Conservation (phyloP, 2,329 filamentous ascomycete genomes). For the Fusarium nelsonii region DNA sequence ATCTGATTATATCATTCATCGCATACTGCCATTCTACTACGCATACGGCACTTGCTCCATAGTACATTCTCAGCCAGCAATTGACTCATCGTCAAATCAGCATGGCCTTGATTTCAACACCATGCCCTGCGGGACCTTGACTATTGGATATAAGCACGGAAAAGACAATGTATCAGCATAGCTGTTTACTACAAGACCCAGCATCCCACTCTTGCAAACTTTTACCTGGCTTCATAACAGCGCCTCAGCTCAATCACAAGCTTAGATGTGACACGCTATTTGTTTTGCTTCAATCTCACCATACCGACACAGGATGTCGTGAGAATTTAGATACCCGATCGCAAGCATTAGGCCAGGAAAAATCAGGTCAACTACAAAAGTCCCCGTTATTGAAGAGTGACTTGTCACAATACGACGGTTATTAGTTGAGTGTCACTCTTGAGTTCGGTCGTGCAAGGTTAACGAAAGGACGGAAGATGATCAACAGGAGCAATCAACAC, state of each 20-base stretch:
- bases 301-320: conserved; percentile 46
- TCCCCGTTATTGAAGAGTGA: background rate
- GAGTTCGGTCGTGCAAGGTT: background rate
- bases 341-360: background rate
- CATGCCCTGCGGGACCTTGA: conserved; percentile 1
- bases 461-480: background rate
- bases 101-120: conserved; percentile 6
- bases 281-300: conserved; percentile 42
- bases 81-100: background rate
- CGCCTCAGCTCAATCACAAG: conserved; percentile 16
- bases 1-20: background rate
- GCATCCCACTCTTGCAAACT: no score
- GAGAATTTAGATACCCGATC: conserved; percentile 17
- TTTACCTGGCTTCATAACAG: background rate
- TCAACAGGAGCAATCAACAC: background rate
- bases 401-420: background rate
- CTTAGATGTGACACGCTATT: conserved; percentile 10
- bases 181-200: no score
- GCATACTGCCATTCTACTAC: background rate
- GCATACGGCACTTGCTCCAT: background rate
- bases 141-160: background rate
- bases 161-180: no score
- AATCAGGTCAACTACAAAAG: background rate
- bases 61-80: background rate
- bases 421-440: background rate